Evolutionary conservation across 2,329 filamentous ascomycete genomes (phyloP).

Genomic region (Coleophoma eucalyptorum): DNA sequence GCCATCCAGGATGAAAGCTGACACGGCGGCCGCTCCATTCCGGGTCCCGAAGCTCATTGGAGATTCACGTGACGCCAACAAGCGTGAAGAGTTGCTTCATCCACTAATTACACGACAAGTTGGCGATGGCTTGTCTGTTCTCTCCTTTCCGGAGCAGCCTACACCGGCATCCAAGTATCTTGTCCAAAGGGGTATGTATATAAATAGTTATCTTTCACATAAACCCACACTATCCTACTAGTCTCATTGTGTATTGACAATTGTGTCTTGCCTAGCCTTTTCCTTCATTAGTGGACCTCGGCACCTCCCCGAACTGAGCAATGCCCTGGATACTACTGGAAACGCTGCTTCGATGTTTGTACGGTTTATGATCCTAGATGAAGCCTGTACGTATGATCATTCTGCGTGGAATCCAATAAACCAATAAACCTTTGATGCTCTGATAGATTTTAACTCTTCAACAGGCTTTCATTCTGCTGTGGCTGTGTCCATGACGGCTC

Average conservation of each 20-base stretch:
- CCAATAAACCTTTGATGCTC: background rate
- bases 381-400: constrained; percentile 24
- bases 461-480: constrained; percentile 26
- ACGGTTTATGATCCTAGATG: constrained; percentile 23
- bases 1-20: constrained; percentile 2
- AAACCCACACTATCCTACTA: too few relatives aligned
- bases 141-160: constrained; percentile 5
- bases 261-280: constrained; percentile 4
- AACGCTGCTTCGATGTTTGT: constrained; percentile 16
- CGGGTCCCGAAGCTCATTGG: background rate
- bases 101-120: constrained; percentile 6
- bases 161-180: constrained; percentile 4
- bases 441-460: background rate
- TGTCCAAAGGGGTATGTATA: constrained; percentile 5
- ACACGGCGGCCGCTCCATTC: background rate
- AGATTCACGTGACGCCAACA: background rate
- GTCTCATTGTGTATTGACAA: background rate
- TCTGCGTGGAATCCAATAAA: too few relatives aligned
- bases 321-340: constrained; percentile 3
- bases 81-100: background rate
- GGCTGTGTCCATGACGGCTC: constrained; percentile 17
- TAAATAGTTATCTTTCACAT: too few relatives aligned
- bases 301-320: constrained; percentile 2
- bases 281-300: constrained; percentile 7
- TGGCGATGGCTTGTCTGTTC: constrained; percentile 11